A percentile compares a stretch with the other conserved stretches of the same genome.
Conservation (phyloP, 306 rosid species). For the Cicer judaicum region DNA sequence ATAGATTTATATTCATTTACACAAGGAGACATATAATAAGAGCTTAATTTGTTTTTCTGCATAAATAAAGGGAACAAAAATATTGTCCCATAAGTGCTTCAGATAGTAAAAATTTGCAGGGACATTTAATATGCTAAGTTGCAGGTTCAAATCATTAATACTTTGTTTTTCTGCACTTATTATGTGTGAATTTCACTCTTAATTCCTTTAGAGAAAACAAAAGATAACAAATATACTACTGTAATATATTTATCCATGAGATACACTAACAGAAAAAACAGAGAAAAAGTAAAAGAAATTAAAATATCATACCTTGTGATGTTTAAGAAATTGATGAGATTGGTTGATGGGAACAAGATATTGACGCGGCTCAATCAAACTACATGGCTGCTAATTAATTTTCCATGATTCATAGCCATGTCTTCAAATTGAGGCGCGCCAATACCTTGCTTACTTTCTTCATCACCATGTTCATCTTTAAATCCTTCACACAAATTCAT, state of each 20-base stretch:
- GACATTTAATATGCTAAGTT: too few species aligned
- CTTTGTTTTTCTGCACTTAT: too few species aligned
- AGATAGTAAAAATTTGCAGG: too few species aligned
- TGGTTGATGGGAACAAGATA: conserved; percentile 60
- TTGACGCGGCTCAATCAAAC: conserved; percentile 97
- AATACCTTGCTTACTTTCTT: conserved; percentile 60
- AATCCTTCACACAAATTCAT: background rate
- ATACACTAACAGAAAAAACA: background rate
- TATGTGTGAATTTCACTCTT: too few species aligned
- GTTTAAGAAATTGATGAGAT: background rate
- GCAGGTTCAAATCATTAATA: too few species aligned
- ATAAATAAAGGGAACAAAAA: background rate
- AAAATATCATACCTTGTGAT: conserved; percentile 30
- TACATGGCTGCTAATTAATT: conserved; percentile 48
- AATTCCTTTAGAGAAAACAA: too few species aligned
- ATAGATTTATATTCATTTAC: background rate
- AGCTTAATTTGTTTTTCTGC: background rate
- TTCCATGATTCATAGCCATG: conserved; percentile 49
- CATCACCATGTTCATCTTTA: background rate
- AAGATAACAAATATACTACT: background rate
- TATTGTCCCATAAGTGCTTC: too few species aligned
- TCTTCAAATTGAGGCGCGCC: conserved; percentile 78
- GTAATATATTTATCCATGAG: background rate
- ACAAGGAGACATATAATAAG: background rate
- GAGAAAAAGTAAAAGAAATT: background rate